Evolutionary conservation across 768 basidiomycete genomes (phyloP), one percentile per base, ranked within the genome.

Genomic region (Lactarius quietus): DNA sequence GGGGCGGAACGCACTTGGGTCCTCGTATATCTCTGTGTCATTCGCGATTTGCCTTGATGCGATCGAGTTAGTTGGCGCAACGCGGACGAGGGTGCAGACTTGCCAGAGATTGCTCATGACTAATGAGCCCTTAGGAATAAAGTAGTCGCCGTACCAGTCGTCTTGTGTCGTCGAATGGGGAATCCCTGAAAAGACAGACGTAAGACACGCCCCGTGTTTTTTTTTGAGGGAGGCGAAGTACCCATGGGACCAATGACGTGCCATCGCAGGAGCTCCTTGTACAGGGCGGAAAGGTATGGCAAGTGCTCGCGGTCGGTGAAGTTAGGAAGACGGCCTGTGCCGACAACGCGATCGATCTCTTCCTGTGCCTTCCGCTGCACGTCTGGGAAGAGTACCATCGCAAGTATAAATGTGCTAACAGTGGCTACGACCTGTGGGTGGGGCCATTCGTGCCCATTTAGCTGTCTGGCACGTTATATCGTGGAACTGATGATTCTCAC

Each of bases 221-320:
- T n/a, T n/a, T n/a, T 33, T 14, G 35, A 29, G n/a, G 14, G 17
- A 43, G 10, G 31, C 23, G 23, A 15, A 48, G 0, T 41, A 69
- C 70, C 71, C 26, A 69, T 33, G 3, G 70, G 70, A n/a, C 57
- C 68, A 28, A 66, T 64, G 38, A 70, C 65, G n/a, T 63, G 56
- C 72, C 71, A 74, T 51, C 73, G 59, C 35, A 73, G 35, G 26
- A 66, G 56, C 61, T 74, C 73, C 59, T 70, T 68, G 51, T 71
- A 51, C 17, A 74, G 18, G 14, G 72, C 72, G 2, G 65, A 65
- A 29, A 72, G 52, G 53, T 74, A 74, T 12, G 73, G 73, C 18
- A 74, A 55, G 43, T 33, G 28, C 26, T 59, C 65, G 45, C 62
- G 41, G 12, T 72, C 72, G 1, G 59, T 35, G 29, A 68, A 43